phyloP scores from a whole-genome alignment of 78 protist genomes.

The Chrysochromulina tobinii region DNA sequence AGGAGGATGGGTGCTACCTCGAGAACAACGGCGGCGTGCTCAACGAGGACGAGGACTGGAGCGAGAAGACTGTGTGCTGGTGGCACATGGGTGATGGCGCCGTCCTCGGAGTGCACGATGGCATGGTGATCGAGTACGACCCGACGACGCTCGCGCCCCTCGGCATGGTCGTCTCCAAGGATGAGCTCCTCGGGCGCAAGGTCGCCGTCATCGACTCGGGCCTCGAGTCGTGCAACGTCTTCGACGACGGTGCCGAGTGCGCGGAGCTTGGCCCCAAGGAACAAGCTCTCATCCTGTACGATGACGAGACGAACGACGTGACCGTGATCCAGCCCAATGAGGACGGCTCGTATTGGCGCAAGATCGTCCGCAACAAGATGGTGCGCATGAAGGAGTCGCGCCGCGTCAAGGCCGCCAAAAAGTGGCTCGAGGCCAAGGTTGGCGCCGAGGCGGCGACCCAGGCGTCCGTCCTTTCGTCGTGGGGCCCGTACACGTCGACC shows the following conservation, averaged over 20 bases:
- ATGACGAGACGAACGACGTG: neutral
- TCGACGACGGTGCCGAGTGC: neutral
- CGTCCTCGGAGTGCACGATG: neutral
- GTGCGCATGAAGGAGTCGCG: slow-evolving; percentile 20
- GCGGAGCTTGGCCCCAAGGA: neutral
- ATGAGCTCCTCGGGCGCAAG: slow-evolving; percentile 5
- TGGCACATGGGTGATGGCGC: slow-evolving; percentile 23
- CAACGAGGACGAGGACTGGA: neutral
- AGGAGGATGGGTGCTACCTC: neutral
- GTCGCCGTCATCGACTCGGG: neutral
- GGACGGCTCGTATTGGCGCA: slow-evolving; percentile 43
- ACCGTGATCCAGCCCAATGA: slow-evolving; percentile 26
- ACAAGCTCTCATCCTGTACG: neutral
- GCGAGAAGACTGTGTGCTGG: neutral
- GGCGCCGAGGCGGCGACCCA: neutral
- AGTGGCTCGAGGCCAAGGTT: neutral
- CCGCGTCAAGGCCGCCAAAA: neutral
- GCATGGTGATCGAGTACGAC: slow-evolving; percentile 26
- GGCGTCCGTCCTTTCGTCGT: neutral
- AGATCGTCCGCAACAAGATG: slow-evolving; percentile 30
- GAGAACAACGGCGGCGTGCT: neutral
- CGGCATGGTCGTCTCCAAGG: slow-evolving; percentile 7
- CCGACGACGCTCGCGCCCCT: slow-evolving; percentile 28
- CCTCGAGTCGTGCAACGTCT: neutral
- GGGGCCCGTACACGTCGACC: slow-evolving; percentile 24